Percentiles rank a stretch among this genome's conserved stretches.
Conservation (phyloP, 2,329 filamentous ascomycete genomes). For the Colletotrichum sp. region DNA sequence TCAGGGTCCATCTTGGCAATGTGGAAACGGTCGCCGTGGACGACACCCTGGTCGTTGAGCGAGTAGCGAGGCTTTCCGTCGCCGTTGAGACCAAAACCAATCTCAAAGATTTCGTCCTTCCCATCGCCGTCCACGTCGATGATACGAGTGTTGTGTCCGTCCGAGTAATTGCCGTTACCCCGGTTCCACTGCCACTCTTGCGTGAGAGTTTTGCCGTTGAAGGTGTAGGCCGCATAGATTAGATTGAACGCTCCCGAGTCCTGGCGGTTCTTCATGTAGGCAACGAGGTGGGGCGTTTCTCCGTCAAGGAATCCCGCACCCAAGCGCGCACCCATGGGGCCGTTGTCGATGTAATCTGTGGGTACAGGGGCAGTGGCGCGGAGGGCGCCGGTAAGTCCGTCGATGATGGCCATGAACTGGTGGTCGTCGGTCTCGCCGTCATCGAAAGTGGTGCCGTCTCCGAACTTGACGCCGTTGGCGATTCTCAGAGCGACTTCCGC, state of each 20-base stretch:
- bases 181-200: conserved; percentile 27
- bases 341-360: conserved; percentile 7
- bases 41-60: conserved; percentile 19
- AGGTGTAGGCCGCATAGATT: conserved; percentile 23
- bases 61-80: conserved; percentile 24
- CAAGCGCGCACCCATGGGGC: conserved; percentile 20
- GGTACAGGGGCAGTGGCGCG: background rate
- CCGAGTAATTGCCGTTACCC: conserved; percentile 4
- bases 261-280: conserved; percentile 26
- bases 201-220: conserved; percentile 16
- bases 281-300: conserved; percentile 17
- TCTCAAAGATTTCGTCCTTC: conserved; percentile 24
- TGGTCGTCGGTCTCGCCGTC: conserved; percentile 7
- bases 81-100: conserved; percentile 26
- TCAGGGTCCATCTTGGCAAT: conserved; percentile 27
- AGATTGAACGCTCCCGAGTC: conserved; percentile 14
- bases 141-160: conserved; percentile 28
- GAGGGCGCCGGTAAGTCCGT: conserved; percentile 24
- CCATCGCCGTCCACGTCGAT: conserved; percentile 26
- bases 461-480: conserved; percentile 26
- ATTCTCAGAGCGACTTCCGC: conserved; percentile 27
- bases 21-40: conserved; percentile 27
- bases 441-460: conserved; percentile 21
- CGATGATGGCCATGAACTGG: conserved; percentile 26
- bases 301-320: conserved; percentile 25